Evolutionary conservation across 2,329 filamentous ascomycete species (phyloP).

Genomic region (Colletotrichum lupini): DNA sequence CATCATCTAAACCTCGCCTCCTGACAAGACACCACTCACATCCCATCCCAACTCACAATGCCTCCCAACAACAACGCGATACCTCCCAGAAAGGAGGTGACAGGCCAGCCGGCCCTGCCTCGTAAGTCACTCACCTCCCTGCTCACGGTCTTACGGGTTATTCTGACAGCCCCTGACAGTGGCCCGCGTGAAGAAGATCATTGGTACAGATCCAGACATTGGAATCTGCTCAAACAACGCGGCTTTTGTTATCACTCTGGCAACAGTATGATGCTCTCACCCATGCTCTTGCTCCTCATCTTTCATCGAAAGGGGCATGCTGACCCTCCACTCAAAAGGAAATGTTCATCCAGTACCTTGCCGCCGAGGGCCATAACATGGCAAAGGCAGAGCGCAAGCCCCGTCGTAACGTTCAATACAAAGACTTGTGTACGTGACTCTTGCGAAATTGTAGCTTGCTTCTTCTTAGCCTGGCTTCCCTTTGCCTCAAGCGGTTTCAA

Average conservation of each 20-base stretch:
- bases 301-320: background rate
- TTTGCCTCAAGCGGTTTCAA: too few species aligned
- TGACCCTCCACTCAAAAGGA: constrained; percentile 70
- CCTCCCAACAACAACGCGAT: constrained; percentile 91
- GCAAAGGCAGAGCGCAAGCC: constrained; percentile 93
- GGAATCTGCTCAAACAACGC: constrained; percentile 91
- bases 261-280: constrained; percentile 69
- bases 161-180: constrained; percentile 63
- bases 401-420: constrained; percentile 93
- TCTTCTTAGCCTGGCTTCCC: too few species aligned
- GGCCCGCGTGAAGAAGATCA: constrained; percentile 95
- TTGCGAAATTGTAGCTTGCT: too few species aligned
- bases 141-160: background rate
- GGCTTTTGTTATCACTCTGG: constrained; percentile 91
- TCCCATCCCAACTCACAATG: constrained; percentile 63
- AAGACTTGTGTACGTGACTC: constrained; percentile 78
- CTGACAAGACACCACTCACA: background rate
- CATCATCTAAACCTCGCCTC: background rate
- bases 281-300: background rate
- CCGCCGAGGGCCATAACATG: constrained; percentile 85
- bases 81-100: constrained; percentile 82
- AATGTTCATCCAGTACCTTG: constrained; percentile 94
- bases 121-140: constrained; percentile 63
- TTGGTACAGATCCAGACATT: constrained; percentile 87
- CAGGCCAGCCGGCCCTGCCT: constrained; percentile 86